These are phyloP conservation scores for Puccinia brachypodii DNA, from an alignment of 1,284 basidiomycete genomes.

Conservation along the genomic window DNA sequence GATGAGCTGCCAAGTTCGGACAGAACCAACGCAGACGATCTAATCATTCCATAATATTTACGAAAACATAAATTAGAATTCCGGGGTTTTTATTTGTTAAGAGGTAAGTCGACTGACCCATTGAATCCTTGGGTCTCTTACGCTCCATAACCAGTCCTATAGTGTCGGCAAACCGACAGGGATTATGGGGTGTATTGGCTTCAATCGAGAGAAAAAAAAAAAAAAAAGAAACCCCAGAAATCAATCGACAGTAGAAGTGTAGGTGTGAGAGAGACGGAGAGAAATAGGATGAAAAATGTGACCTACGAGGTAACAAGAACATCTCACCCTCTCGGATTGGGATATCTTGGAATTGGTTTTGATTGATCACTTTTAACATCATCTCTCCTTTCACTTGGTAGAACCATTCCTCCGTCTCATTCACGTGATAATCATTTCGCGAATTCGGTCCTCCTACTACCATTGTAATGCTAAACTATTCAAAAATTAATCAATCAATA, in stretches of 20 bases:
- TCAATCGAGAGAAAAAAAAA: neutral
- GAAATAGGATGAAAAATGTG: neutral
- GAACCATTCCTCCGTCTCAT: constrained; percentile 97
- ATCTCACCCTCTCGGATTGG: constrained; percentile 90
- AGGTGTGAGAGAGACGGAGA: neutral
- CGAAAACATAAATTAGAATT: neutral
- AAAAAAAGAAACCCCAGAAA: neutral
- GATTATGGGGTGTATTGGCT: constrained; percentile 92
- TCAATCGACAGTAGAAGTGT: neutral
- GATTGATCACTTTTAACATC: constrained; percentile 82
- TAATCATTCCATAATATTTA: constrained; percentile 55
- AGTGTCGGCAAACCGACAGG: constrained; percentile 83
- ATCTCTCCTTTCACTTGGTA: constrained; percentile 87
- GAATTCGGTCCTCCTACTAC: constrained; percentile 89
- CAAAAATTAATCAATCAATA: no score
- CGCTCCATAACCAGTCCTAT: constrained; percentile 93
- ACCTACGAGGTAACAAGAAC: constrained; percentile 83
- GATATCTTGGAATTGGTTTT: constrained; percentile 81
- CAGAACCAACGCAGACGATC: constrained; percentile 96
- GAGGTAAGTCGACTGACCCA: constrained; percentile 47
- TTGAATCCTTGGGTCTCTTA: constrained; percentile 66
- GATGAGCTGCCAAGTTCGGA: constrained; percentile 66
- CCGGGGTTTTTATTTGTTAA: neutral
- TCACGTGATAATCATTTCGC: constrained; percentile 86
- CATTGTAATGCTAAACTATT: constrained; percentile 71